Percentiles rank a stretch among this genome's conserved stretches.
Evolutionary conservation across 2,329 filamentous ascomycete genomes (phyloP).

Genomic region (Penicillium sp.): DNA sequence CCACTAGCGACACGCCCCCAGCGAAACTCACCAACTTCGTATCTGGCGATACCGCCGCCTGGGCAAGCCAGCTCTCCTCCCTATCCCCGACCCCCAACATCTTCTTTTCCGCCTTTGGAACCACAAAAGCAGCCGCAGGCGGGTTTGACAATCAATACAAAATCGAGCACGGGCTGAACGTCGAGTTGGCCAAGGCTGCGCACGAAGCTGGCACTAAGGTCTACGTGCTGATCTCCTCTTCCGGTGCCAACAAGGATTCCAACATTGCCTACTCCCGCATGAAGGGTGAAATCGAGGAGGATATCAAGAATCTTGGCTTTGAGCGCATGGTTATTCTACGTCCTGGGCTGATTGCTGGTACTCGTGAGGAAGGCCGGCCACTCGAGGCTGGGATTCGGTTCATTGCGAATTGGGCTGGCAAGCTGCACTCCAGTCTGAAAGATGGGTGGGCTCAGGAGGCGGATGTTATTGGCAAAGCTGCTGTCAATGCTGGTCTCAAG

Average conservation of each 20-base stretch:
- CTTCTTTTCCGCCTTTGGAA: conserved; percentile 77
- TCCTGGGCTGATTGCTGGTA: conserved; percentile 74
- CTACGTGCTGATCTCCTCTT: conserved; percentile 72
- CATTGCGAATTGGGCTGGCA: conserved; percentile 57
- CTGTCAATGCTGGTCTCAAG: conserved; percentile 39
- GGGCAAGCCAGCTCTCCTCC: conserved; percentile 60
- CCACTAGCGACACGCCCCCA: conserved; percentile 48
- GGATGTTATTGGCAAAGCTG: conserved; percentile 60
- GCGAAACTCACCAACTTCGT: conserved; percentile 65
- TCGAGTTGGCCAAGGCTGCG: conserved; percentile 72
- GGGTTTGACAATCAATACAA: conserved; percentile 76
- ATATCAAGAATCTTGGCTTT: conserved; percentile 68
- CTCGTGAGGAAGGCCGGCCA: conserved; percentile 60
- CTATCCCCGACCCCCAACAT: conserved; percentile 58
- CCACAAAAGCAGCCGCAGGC: conserved; percentile 72
- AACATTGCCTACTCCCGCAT: conserved; percentile 62
- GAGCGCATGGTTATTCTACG: conserved; percentile 71
- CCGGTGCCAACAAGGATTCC: conserved; percentile 52
- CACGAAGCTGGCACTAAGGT: conserved; percentile 68
- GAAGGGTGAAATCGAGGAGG: conserved; percentile 85
- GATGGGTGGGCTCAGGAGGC: conserved; percentile 72
- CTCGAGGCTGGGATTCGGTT: conserved; percentile 58
- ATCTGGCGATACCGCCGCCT: conserved; percentile 66
- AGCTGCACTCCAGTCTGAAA: conserved; percentile 53
- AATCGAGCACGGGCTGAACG: conserved; percentile 83